phyloP scores from a whole-genome alignment of 2,329 filamentous ascomycete genomes.

The Colletotrichum truncatum region DNA sequence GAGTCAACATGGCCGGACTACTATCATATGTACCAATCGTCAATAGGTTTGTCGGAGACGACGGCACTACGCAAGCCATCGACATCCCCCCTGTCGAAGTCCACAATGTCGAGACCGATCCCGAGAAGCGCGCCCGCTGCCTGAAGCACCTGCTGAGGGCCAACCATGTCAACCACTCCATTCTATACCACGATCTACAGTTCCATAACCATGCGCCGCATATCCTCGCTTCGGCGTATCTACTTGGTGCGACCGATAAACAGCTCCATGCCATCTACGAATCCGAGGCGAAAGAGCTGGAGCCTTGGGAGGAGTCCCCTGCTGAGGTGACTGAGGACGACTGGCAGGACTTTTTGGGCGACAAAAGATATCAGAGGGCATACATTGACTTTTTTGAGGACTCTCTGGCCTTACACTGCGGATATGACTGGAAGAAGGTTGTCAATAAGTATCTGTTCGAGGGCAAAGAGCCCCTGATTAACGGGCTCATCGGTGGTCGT shows the following conservation, averaged over 20 bases:
- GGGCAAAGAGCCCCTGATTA: constrained; percentile 80
- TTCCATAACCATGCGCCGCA: constrained; percentile 89
- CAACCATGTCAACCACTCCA: constrained; percentile 90
- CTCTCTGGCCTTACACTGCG: constrained; percentile 74
- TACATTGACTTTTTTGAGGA: constrained; percentile 98
- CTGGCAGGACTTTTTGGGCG: constrained; percentile 86
- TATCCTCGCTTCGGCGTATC: constrained; percentile 84
- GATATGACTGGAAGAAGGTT: constrained; percentile 87
- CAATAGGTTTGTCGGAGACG: constrained; percentile 44
- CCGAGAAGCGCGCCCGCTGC: constrained; percentile 81
- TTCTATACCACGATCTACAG: constrained; percentile 78
- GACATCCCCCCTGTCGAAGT: constrained; percentile 74
- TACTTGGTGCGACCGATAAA: constrained; percentile 78
- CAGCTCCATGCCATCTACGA: constrained; percentile 87
- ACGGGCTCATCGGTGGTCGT: constrained; percentile 83
- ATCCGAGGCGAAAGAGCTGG: constrained; percentile 73
- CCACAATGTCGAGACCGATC: constrained; percentile 81
- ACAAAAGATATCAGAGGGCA: constrained; percentile 84
- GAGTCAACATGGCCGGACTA: constrained; percentile 40
- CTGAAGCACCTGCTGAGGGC: constrained; percentile 91
- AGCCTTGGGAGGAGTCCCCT: constrained; percentile 85
- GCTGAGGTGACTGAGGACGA: constrained; percentile 84
- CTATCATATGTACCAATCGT: constrained; percentile 53
- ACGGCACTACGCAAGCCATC: constrained; percentile 48
- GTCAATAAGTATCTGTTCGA: constrained; percentile 80